Conservation (phyloP, 2,329 filamentous ascomycete genomes). For the Berkeleyomyces rouxiae region DNA sequence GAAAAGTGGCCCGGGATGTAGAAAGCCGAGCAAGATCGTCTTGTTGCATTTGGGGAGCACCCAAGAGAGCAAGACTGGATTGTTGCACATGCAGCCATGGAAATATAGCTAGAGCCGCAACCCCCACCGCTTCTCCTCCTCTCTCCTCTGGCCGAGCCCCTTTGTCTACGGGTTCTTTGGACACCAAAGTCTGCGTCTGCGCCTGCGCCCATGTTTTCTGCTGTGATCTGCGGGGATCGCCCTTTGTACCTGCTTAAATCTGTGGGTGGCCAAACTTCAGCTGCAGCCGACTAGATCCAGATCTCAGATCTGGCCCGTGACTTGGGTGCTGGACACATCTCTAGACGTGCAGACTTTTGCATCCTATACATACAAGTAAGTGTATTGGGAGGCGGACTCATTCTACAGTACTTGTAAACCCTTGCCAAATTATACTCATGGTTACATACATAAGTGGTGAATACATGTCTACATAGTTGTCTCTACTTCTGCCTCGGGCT, state of each 20-base stretch:
- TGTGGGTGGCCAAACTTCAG: neutral
- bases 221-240: neutral
- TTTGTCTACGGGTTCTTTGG: neutral
- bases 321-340: neutral
- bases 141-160: neutral
- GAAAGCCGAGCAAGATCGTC: no score
- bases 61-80: neutral
- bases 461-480: neutral
- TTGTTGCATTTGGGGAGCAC: no score
- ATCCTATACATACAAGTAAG: neutral
- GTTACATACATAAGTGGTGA: neutral
- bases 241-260: neutral
- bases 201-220: neutral
- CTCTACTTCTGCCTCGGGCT: slow-evolving; percentile 9
- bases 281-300: neutral
- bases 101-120: neutral
- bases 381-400: neutral
- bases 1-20: neutral
- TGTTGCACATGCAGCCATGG: neutral
- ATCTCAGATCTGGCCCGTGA: neutral
- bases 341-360: neutral
- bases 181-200: neutral
- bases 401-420: neutral
- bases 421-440: neutral
- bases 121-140: no score